phyloP scores from a whole-genome alignment of 2,329 filamentous ascomycete species.

The Ascochyta viciae-villosae region DNA sequence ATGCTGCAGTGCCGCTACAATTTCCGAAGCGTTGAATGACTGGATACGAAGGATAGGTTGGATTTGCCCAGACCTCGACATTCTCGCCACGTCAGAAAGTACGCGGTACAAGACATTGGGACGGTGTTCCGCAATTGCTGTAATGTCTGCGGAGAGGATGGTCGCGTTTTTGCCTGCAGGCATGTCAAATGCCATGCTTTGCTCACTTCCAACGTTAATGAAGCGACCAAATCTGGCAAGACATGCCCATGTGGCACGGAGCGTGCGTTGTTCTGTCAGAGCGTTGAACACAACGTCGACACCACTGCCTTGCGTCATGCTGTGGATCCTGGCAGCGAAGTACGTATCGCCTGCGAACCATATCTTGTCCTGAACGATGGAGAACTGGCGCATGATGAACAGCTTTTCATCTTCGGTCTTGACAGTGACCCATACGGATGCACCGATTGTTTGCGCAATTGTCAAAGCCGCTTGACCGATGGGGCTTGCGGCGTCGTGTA shows the following conservation, averaged over 20 bases:
- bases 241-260: conserved; percentile 52
- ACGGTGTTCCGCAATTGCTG: conserved; percentile 19
- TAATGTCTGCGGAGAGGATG: conserved; percentile 22
- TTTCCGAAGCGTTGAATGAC: conserved; percentile 22
- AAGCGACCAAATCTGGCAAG: conserved; percentile 47
- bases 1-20: conserved; percentile 22
- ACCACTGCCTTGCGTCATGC: conserved; percentile 38
- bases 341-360: conserved; percentile 33
- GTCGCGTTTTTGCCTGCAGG: conserved; percentile 21
- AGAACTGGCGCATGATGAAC: conserved; percentile 24
- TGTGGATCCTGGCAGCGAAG: conserved; percentile 33
- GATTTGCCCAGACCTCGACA: conserved; percentile 27
- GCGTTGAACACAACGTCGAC: conserved; percentile 48
- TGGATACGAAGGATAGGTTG: conserved; percentile 11
- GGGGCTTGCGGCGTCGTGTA: conserved; percentile 38
- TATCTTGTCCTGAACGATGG: conserved; percentile 40
- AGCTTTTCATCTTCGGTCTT: conserved; percentile 30
- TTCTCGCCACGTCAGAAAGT: conserved; percentile 23
- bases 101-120: conserved; percentile 24
- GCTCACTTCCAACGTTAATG: conserved; percentile 11
- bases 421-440: conserved; percentile 35
- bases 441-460: conserved; percentile 32
- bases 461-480: conserved; percentile 41
- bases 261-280: conserved; percentile 25
- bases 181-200: not conserved